These are phyloP conservation scores for Ambrosiella beaveri DNA, from an alignment of 2,329 filamentous ascomycete species.

Conservation along the genomic window DNA sequence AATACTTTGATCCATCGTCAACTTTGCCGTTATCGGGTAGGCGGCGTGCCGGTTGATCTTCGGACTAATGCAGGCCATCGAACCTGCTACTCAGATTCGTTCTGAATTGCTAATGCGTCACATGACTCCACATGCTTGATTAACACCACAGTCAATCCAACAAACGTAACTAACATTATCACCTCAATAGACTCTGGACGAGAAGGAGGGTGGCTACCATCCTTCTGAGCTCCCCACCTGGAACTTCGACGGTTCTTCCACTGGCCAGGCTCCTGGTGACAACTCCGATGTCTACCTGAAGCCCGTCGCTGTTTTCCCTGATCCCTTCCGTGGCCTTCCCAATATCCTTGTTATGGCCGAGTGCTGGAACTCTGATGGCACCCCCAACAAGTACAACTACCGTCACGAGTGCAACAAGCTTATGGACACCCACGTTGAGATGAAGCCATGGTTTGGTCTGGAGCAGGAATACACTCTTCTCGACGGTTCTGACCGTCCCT, in stretches of 20 bases:
- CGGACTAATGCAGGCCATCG: neutral
- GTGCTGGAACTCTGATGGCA: slow-evolving; percentile 86
- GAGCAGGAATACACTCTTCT: slow-evolving; percentile 84
- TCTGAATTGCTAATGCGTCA: neutral
- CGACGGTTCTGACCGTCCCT: slow-evolving; percentile 70
- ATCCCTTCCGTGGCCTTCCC: slow-evolving; percentile 75
- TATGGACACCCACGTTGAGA: slow-evolving; percentile 69
- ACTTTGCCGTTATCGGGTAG: neutral
- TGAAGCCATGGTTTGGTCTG: slow-evolving; percentile 92
- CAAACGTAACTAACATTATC: neutral
- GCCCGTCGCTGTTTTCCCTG: slow-evolving; percentile 74
- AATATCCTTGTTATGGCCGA: slow-evolving; percentile 91
- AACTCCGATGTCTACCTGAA: slow-evolving; percentile 97
- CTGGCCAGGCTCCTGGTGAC: slow-evolving; percentile 77
- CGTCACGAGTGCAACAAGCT: slow-evolving; percentile 79
- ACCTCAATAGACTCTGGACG: slow-evolving; percentile 29
- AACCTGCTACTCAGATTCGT: neutral
- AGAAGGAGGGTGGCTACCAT: slow-evolving; percentile 27
- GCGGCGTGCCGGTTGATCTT: neutral
- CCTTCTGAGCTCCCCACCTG: slow-evolving; percentile 36
- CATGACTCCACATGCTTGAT: neutral
- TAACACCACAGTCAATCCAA: neutral
- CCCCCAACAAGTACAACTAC: slow-evolving; percentile 97
- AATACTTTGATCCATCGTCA: neutral
- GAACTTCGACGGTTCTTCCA: slow-evolving; percentile 63